Evolutionary conservation across 495 filamentous ascomycete species (phyloP), one percentile per base, ranked within the genome.

Genomic region (Amphirosellinia nigrospora): DNA sequence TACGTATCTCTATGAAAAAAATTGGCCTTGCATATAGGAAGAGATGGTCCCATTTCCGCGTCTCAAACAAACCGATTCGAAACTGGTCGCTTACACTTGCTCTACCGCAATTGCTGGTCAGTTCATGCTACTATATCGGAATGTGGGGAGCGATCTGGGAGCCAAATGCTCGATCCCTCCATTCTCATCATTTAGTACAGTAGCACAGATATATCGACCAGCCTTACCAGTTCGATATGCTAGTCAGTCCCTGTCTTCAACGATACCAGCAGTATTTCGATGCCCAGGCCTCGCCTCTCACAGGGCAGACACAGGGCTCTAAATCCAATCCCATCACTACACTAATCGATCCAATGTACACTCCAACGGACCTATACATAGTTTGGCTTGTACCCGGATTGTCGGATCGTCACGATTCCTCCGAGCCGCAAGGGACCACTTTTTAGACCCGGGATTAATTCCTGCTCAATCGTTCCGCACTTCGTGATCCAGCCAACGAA

Each of bases 361-460:
- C 26, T 36, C 19, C 30, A 36, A 58, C 28, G 23, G 19, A 36
- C 30, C 19, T 36, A 28, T 16, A 5, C n/a, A n/a, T n/a, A n/a
- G n/a, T n/a, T 41, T 41, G 16, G 36, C 58, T 61, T 61, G 9
- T 4, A 61, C 13, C 58, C 58, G n/a, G 58, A 61, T 61, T 61
- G 36, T 61, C 58, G 58, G 36, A 41, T 61, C 58, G 58, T 61
- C 16, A 30, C 10, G 26, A 26, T 65, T n/a, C 63, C 46, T 26
- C 43, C 45, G 63, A 65, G 46, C 63, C 53, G 66, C 66, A 60
- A 48, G 39, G 66, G 66, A 28, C 50, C 66, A 48, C 55, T 60
- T 61, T 46, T 68, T 50, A 52, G 13, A 21, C n/a, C 28, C 55
- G 32, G 55, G 41, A 30, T 21, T 43, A 61, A 39, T 41, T 60